Evolutionary conservation across 352 stramenopile species (phyloP), one percentile per base, ranked within the genome.

Genomic region (Achlya hypogyna): DNA sequence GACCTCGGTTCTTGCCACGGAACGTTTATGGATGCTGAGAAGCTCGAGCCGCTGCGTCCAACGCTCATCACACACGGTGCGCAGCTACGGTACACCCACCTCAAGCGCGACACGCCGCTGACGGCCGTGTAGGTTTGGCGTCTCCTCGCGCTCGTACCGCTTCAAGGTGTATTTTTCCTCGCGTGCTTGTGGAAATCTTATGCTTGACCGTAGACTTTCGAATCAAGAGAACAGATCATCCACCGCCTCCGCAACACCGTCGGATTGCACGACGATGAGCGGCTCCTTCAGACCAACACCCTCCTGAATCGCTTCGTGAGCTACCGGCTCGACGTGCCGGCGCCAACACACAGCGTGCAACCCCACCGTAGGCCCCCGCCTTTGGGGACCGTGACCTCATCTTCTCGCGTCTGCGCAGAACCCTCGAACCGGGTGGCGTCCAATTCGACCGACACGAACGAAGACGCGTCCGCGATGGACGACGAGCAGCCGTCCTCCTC

Each of bases 1-100:
- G 85, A 93, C 58, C 65, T 93, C 35, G 78, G 81, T 40, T 93
- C 85, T 5, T 86, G 79, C 51, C 85, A 93, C 62, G 83, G 83
- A 43, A 90, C 85, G 45, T 89, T 86, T 47, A 71, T 93, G 32
- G 82, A 93, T 69, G 81, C 78, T 10, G 67, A 84, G 62, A 73
- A 72, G 47, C 65, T 93, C 16, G 76, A 75, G 22, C 64, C 81
- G 28, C 69, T 91, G 38, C 79, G 84, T 60, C 85, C 85, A 22
- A 93, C 85, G 12, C 81, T 92, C 0, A 72, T 92, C 14, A 51
- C 75, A 14, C 75, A 91, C 35, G 83, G 83, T 12, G 69, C 83
- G 8, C 72, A 86, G 27, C 63, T 93, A 27, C 86, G 80, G 64
- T 78, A 63, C 62, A 62, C n/a, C 22, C 16, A 16, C 38, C 31